Percentiles rank a stretch among this genome's conserved stretches.
Evolutionary conservation across 257 asterid genomes (phyloP).

Genomic region (Ballota nigra): DNA sequence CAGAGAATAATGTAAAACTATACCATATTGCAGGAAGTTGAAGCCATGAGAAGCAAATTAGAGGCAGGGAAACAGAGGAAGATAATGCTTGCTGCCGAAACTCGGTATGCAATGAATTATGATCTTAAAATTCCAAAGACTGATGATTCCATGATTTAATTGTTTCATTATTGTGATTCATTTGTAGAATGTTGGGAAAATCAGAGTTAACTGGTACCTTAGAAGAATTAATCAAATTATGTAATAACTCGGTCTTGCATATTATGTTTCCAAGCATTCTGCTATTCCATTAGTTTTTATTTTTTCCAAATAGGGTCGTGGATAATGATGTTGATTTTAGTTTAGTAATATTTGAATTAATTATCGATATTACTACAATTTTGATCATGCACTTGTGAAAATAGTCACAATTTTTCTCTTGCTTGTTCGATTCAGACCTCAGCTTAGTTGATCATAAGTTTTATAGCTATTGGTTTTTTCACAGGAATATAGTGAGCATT

Average conservation of each 20-base stretch:
- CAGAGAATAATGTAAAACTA: background rate
- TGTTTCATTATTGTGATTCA: background rate
- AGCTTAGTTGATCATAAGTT: background rate
- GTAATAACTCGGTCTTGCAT: background rate
- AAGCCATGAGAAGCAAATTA: slow-evolving; percentile 47
- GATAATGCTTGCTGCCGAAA: slow-evolving; percentile 64
- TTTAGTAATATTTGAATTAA: background rate
- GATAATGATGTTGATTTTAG: background rate
- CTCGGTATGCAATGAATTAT: slow-evolving; percentile 49
- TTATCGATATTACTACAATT: background rate
- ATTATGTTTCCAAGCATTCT: no score
- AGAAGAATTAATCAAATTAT: background rate
- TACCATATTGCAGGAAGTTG: slow-evolving; percentile 50
- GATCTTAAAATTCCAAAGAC: background rate
- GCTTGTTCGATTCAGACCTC: background rate
- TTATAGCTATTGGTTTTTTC: background rate
- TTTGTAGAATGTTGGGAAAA: background rate
- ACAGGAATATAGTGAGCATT: no score
- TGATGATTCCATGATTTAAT: background rate
- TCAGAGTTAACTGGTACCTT: background rate
- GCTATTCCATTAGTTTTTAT: background rate
- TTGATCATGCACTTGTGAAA: background rate
- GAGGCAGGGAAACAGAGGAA: slow-evolving; percentile 63
- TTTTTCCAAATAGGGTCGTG: background rate
- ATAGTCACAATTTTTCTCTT: background rate